A percentile compares a stretch with the other conserved stretches of the same genome.
phyloP scores from a whole-genome alignment of 352 stramenopile genomes.

The Globisporangium middletonii region DNA sequence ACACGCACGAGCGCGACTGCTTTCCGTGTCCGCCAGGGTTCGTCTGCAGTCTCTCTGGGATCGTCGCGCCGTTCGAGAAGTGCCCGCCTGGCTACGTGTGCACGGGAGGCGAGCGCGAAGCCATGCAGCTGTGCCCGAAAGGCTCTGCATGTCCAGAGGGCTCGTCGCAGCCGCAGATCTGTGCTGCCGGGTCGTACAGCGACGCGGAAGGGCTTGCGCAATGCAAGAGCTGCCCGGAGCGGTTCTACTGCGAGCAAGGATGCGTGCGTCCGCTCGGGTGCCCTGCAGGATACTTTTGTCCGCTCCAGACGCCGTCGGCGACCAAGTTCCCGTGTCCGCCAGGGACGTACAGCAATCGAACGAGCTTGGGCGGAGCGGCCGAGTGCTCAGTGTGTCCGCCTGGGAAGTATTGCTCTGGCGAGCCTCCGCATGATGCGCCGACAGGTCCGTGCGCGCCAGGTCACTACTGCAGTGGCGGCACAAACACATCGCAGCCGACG shows the following conservation, averaged over 20 bases:
- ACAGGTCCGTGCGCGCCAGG: constrained; percentile 61
- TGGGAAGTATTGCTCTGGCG: constrained; percentile 79
- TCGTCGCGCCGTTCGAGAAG: constrained; percentile 31
- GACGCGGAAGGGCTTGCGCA: constrained; percentile 39
- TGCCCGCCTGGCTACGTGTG: constrained; percentile 64
- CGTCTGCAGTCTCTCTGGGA: constrained; percentile 52
- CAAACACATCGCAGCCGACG: constrained; percentile 26
- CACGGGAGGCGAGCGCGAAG: constrained; percentile 43
- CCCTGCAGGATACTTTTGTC: constrained; percentile 76
- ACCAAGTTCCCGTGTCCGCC: constrained; percentile 50
- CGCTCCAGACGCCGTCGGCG: constrained; percentile 29
- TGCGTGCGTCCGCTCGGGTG: constrained; percentile 42
- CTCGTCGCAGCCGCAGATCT: constrained; percentile 44
- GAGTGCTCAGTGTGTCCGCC: constrained; percentile 53
- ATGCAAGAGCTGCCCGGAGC: constrained; percentile 72
- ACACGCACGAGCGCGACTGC: constrained; percentile 52
- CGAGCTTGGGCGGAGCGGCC: constrained; percentile 22
- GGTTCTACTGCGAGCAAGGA: constrained; percentile 60
- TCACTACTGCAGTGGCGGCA: constrained; percentile 56
- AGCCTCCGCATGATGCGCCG: constrained; percentile 35
- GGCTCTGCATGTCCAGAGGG: constrained; percentile 73
- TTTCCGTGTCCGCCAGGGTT: constrained; percentile 55
- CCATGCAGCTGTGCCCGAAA: constrained; percentile 46
- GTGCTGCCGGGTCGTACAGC: constrained; percentile 58
- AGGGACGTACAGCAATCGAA: constrained; percentile 53